Conservation (phyloP, 352 stramenopile genomes). For the Globisporangium nagaii region DNA sequence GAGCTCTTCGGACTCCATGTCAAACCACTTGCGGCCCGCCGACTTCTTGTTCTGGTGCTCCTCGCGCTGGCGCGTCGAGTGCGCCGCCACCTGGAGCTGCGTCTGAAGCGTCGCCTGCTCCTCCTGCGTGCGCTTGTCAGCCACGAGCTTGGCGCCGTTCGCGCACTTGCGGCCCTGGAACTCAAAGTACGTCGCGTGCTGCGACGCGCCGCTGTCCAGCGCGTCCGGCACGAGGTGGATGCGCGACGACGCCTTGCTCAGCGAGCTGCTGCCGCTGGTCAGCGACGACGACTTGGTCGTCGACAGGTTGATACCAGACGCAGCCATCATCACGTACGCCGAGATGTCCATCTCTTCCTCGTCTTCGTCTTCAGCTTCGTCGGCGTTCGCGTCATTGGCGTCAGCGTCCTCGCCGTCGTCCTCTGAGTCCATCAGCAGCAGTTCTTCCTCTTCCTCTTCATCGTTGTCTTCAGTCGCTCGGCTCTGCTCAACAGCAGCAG, state of each 20-base stretch:
- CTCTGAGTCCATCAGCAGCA: constrained; percentile 43
- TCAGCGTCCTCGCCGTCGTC: constrained; percentile 29
- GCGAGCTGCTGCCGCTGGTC: neutral
- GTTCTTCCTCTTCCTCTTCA: constrained; percentile 35
- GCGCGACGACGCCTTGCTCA: constrained; percentile 1
- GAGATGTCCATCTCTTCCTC: constrained; percentile 44
- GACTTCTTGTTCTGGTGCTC: constrained; percentile 47
- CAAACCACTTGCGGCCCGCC: constrained; percentile 87
- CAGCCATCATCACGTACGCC: constrained; percentile 51
- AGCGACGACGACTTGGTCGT: constrained; percentile 2
- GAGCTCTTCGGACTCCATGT: constrained; percentile 88
- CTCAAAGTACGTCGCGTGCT: constrained; percentile 38
- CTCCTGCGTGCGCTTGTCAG: constrained; percentile 35
- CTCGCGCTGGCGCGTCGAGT: constrained; percentile 42
- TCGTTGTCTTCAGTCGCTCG: constrained; percentile 6
- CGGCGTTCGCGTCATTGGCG: constrained; percentile 13
- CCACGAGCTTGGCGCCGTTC: constrained; percentile 31
- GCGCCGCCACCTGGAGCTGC: constrained; percentile 29
- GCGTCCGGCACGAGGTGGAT: constrained; percentile 36
- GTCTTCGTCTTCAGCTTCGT: constrained; percentile 19
- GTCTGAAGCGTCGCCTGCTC: constrained; percentile 39
- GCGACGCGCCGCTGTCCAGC: constrained; percentile 62
- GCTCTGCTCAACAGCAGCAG: neutral
- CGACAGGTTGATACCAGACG: constrained; percentile 38
- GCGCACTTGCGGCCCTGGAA: constrained; percentile 34